Evolutionary conservation across 2,329 filamentous ascomycete species (phyloP), one percentile per base, ranked within the genome.

Genomic region (Apiospora arundinis): DNA sequence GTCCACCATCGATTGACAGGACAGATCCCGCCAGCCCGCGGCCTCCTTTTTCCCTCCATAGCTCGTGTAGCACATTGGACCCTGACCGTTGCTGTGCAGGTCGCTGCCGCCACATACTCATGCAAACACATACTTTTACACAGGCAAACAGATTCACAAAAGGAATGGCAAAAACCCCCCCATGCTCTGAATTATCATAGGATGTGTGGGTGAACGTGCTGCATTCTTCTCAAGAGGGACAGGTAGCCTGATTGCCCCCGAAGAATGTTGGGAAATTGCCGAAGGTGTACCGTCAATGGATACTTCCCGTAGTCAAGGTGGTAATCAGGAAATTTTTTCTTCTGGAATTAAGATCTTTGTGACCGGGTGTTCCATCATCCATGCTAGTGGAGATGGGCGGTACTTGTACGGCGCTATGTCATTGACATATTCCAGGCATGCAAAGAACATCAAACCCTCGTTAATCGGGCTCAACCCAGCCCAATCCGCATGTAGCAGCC

Each of bases 211-310:
- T 40, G 28, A 18, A 40, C 21, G 28, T 4, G 32, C 52, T 60
- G 52, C 28, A 60, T 60, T 60, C 52, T 63, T 40, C 32, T 56
- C 14, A 56, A 56, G 23, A 23, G 28, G 11, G 9, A 32, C 14
- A 25, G n/a, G 52, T 11, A n/a, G 66, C 46, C 37, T 46, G 66
- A 7, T 16, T 68, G 66, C 18, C 44, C n/a, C 44, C 66, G 66
- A 37, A n/a, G 66, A 67, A 68, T 68, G 66, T 37, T 68, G 66
- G 66, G 66, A 68, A 68, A 68, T 68, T 68, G 46, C 66, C 66
- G 46, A 48, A 68, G 46, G 32, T 28, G 66, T 32, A 63, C 23
- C 11, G 11, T 63, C 56, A 40, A 63, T 63, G 56, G 56, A 40
- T 63, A 63, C 56, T n/a, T 63, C 32, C 21, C 56, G 32, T 63